Percentiles rank a stretch among this genome's conserved stretches.
phyloP scores from a whole-genome alignment of 2,329 filamentous ascomycete species.

The Coniochaeta hoffmannii region DNA sequence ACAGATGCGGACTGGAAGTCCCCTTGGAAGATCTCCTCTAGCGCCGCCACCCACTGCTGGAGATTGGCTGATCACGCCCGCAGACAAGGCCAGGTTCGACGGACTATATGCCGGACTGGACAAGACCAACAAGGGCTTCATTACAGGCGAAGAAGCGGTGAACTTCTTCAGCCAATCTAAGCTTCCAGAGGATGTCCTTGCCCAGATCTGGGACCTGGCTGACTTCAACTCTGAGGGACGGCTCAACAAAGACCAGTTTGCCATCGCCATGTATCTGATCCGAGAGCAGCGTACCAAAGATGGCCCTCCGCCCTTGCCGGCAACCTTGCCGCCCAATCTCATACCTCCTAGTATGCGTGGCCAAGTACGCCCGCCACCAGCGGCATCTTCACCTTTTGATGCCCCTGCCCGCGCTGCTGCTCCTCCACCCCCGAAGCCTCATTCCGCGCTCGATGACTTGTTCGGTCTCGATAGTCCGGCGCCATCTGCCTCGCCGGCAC shows the following conservation, averaged over 20 bases:
- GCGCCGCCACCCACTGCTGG: constrained; percentile 34
- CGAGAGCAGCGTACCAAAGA: constrained; percentile 75
- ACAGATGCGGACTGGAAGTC: constrained; percentile 55
- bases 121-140: constrained; percentile 69
- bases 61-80: constrained; percentile 77
- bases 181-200: constrained; percentile 78
- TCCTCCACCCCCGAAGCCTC: constrained; percentile 24
- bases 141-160: constrained; percentile 92
- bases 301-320: constrained; percentile 58
- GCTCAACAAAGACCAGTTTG: constrained; percentile 83
- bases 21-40: constrained; percentile 44
- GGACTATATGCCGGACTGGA: constrained; percentile 79
- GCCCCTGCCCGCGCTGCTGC: constrained; percentile 27
- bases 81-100: constrained; percentile 85
- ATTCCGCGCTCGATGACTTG: constrained; percentile 82
- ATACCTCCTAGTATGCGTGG: constrained; percentile 80
- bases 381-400: constrained; percentile 48
- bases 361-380: constrained; percentile 40
- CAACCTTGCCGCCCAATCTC: constrained; percentile 70
- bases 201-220: constrained; percentile 94
- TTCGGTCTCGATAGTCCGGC: constrained; percentile 77
- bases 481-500: constrained; percentile 41
- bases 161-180: constrained; percentile 90
- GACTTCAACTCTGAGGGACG: constrained; percentile 89
- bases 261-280: constrained; percentile 95